phyloP scores from a whole-genome alignment of 345 rosid genomes.

The Noccaea caerulescens region DNA sequence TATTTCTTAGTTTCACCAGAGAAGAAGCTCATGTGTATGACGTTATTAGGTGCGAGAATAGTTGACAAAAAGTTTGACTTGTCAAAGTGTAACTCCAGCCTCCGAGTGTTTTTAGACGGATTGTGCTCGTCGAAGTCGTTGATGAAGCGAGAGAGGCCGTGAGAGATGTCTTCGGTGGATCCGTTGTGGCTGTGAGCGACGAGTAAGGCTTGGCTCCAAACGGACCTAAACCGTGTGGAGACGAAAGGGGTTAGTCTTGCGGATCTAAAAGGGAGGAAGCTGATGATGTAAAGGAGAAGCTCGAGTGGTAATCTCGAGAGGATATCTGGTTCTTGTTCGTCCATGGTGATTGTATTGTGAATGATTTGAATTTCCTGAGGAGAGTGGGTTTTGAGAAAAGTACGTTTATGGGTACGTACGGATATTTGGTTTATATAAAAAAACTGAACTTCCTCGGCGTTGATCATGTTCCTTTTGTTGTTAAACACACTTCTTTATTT shows the following conservation, averaged over 20 bases:
- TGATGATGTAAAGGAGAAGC: conserved; percentile 58
- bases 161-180: conserved; percentile 44
- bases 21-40: conserved; percentile 50
- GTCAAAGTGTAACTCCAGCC: conserved; percentile 49
- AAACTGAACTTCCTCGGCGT: conserved; percentile 16
- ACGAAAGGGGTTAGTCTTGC: conserved; percentile 59
- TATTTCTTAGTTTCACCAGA: conserved; percentile 36
- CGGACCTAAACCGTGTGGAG: conserved; percentile 52
- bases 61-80: conserved; percentile 46
- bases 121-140: conserved; percentile 51
- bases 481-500: conserved; percentile 19
- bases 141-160: conserved; percentile 50
- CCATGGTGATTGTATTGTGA: conserved; percentile 28
- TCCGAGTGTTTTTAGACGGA: conserved; percentile 54
- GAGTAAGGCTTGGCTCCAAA: conserved; percentile 55
- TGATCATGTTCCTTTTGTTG: conserved; percentile 33
- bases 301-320: conserved; percentile 62
- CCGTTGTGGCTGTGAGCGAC: conserved; percentile 50
- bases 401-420: conserved; percentile 26
- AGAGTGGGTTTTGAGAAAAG: conserved; percentile 1
- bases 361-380: neutral
- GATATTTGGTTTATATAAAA: conserved; percentile 22
- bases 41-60: conserved; percentile 51
- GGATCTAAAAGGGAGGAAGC: conserved; percentile 62
- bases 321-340: conserved; percentile 39